Evolutionary conservation across 23 red algal genomes (phyloP), one percentile per base, ranked within the genome.

Genomic region (Gracilaria domingensis): DNA sequence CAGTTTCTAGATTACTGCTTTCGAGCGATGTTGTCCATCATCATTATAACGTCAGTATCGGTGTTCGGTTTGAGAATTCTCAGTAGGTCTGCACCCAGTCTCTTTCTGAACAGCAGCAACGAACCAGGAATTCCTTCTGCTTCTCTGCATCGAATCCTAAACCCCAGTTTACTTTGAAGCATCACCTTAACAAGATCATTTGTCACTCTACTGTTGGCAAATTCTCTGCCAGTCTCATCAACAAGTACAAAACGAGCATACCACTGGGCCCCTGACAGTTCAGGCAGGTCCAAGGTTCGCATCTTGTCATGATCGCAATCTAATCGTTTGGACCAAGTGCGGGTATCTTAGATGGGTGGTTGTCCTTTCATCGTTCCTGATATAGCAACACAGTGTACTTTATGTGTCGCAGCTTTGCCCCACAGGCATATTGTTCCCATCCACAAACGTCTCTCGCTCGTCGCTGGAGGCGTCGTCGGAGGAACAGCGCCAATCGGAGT

Each of bases 71-170:
- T 66, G 79, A 94, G 86, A 39, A 94, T 82, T 21, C 91, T 82
- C 51, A 94, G 32, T 49, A 94, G 80, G 53, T 50, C 29, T 30
- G 66, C 25, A 20, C 65, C 69, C 37, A 93, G 56, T 30, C 75
- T 36, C 42, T 76, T 75, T 29, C 80, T 82, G 40, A 81, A 87
- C 30, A 94, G 42, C 69, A 76, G 79, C 57, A 94, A 69, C 18
- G 75, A 64, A 7, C 91, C 91, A 35, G 71, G 58, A 20, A 47
- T 76, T 39, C 91, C 74, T 26, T 39, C 57, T 28, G 32, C 56
- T 65, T 87, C 75, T 70, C 71, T 88, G 85, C 93, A 95, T 28
- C 39, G 57, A 78, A 95, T 73, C 71, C 83, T 76, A 85, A 95
- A 95, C 28, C 60, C 85, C 35, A 84, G 28, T 25, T 66, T 56